Base-by-base conservation (phyloP, 768 basidiomycete genomes). In the Rossbeevera mucosa region DNA sequence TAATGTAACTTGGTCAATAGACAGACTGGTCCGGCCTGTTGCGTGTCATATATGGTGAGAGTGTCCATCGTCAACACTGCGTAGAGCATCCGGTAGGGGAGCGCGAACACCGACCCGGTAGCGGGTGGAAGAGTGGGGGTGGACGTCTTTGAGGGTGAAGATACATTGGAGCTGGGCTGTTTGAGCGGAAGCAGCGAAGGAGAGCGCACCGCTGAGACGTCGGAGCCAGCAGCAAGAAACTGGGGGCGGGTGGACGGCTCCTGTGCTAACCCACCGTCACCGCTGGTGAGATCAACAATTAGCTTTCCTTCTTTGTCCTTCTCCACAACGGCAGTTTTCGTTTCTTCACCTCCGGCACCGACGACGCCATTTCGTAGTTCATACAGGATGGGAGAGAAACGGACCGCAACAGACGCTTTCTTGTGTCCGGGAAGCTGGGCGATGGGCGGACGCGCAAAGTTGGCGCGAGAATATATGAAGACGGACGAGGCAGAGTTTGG, bases 1-100 rank as follows among this genome's bases (percentile, higher is more conserved):
- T 96, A 98, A 71, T 99, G 96, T 56, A 98, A 72, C 63, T 94
- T 95, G 25, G 88, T 91, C 58, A 99, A 80, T 61, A 98, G 73
- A 62, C 92, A 93, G 47, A 97, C 79, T 0, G 96, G 96, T 3
- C 86, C 82, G 1, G 91, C 80, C 73, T 98, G 95, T 71, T 98
- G 96, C 4, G 94, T 98, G 66, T 99, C 96, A 65, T 99, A 94
- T 48, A 99, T 86, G 24, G 89, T 80, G 42, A 99, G 83, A 0
- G 91, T 86, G 69, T 99, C 96, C 84, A 94, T 96, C 20, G 95
- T 96, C 45, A 93, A 88, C 14, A 98, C 92, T 2, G 96, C 92
- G 61, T 88, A 98, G 40, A 97, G 70, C 86, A 97, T 89, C 47
- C 96, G 79, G 69, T 98, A 97, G 3, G 94, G 91, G 44, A 98